Base-by-base conservation (phyloP, 2,329 filamentous ascomycete species). In the Fusarium euwallaceae region DNA sequence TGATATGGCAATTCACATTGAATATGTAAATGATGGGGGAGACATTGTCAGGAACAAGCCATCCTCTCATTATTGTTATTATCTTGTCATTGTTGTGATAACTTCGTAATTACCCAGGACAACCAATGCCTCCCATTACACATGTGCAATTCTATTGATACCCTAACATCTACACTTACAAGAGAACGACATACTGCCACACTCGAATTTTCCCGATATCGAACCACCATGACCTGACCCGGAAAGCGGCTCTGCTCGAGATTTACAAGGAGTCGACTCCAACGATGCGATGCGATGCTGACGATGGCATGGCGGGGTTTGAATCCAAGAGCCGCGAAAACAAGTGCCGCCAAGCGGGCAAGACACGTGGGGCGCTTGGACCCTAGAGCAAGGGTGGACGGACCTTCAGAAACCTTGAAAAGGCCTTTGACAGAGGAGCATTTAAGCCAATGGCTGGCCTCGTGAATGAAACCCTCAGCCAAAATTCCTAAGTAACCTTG, bases 171-270 rank as follows among this genome's bases (percentile, higher is more conserved):
- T 16, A 45, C 12, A 8, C 20, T 48, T 9, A 16, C 7, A 8
- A 4, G 14, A 48, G 20, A 48, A 24, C 12, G 0, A 43, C 12
- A 22, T 27, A 27, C 41, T 43, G 6, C 1, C 11, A 11, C 11
- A 2, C 6, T 45, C 41, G 41, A 45, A 45, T 45, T 45, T 22
- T 45, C 43, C 43, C 27, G 48, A 53, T 32, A 53, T 53, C 48
- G 76, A 78, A 78, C 76, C 75, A 78, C 71, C 37, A 78, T 78
- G 73, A 64, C n/a, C 76, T 75, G 76, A 78, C 66, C 43, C 12
- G 36, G 66, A 59, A 39, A 27, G 66, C 65, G 70, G 68, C 60
- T 74, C 60, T 71, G 65, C 48, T 55, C n/a, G n/a, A 24, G 22
- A 36, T 55, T 53, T 48, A 60, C 48, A 39, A 29, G 53, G 66